Base-by-base conservation (phyloP, 768 basidiomycete genomes). In the Coprinopsis marcescibilis region DNA sequence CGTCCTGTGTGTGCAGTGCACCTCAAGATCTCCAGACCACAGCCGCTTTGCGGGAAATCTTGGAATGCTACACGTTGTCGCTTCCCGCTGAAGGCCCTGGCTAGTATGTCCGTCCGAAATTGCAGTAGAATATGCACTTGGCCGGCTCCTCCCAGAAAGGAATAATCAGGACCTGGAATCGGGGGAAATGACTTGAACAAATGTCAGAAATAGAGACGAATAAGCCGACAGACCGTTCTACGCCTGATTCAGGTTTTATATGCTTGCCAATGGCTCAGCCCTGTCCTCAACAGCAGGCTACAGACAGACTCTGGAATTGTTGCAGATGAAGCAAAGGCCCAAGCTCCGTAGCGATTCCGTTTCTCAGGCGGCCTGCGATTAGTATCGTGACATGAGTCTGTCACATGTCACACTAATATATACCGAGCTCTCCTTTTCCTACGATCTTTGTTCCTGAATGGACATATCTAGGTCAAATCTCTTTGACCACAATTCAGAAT, bases 381-480 rank as follows among this genome's bases (percentile, higher is more conserved):
- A 36, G 30, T 30, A 19, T 30, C 39, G 39, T 43, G 26, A 43
- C 41, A 17, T n/a, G 8, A n/a, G 10, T 20, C 24, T n/a, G 39
- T 47, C 30, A 51, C 45, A 45, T 43, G 46, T 51, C 49, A 44
- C 37, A 19, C 32, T 39, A n/a, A 45, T 33, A 43, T 45, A 12
- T 43, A 15, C n/a, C n/a, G n/a, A n/a, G n/a, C n/a, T n/a, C n/a
- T n/a, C 25, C 13, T 48, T 39, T 32, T 41, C 36, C 19, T 36
- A 19, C 29, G 32, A 30, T 49, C 40, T 48, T 49, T 25, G 37
- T 32, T 49, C 29, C 48, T 40, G 37, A 30, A 33, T 25, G 26
- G 45, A 40, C 36, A 19, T 50, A n/a, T n/a, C n/a, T n/a, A n/a
- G n/a, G n/a, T n/a, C n/a, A n/a, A n/a, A n/a, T n/a, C n/a, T n/a